Evolutionary conservation across 805 yeast species (phyloP).

Genomic region (Yamadazyma paraphyllophila): DNA sequence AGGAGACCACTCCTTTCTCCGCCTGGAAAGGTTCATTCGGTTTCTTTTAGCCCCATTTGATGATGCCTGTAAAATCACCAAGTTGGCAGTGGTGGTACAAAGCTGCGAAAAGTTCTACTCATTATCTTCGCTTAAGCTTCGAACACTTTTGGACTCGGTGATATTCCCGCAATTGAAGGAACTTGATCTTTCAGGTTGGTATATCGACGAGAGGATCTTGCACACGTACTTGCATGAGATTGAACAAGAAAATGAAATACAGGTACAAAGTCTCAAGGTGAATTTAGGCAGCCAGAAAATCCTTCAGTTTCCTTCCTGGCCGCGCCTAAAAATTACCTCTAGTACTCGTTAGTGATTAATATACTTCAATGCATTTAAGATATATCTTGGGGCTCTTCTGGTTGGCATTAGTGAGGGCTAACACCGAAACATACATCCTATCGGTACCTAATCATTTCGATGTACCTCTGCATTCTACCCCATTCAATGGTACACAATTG

Average conservation of each 20-base stretch:
- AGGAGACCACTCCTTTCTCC: constrained; percentile 29
- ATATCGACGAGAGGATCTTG: constrained; percentile 3
- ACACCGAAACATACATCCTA: constrained; percentile 37
- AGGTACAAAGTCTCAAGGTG: not conserved
- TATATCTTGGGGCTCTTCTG: not conserved
- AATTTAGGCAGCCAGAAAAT: not conserved
- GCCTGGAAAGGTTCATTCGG: constrained; percentile 36
- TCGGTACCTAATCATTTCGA: constrained; percentile 35
- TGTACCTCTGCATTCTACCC: constrained; percentile 18
- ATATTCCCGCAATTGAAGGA: constrained; percentile 13
- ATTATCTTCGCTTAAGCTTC: constrained; percentile 12
- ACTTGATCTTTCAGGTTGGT: constrained; percentile 17
- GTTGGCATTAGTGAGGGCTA: constrained; percentile 19
- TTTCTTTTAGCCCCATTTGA: constrained; percentile 24
- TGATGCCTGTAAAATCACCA: constrained; percentile 16
- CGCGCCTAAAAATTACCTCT: constrained; percentile 7
- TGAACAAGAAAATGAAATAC: not conserved
- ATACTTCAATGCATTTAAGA: not conserved
- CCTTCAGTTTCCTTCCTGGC: constrained; percentile 2
- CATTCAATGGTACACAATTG: constrained; percentile 20
- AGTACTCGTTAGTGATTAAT: not conserved
- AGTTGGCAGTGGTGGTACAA: constrained; percentile 14
- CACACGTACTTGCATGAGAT: not conserved
- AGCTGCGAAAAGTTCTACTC: constrained; percentile 9
- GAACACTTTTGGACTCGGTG: constrained; percentile 7